Conservation (phyloP, 352 stramenopile genomes). For the Pythium angustatum region DNA sequence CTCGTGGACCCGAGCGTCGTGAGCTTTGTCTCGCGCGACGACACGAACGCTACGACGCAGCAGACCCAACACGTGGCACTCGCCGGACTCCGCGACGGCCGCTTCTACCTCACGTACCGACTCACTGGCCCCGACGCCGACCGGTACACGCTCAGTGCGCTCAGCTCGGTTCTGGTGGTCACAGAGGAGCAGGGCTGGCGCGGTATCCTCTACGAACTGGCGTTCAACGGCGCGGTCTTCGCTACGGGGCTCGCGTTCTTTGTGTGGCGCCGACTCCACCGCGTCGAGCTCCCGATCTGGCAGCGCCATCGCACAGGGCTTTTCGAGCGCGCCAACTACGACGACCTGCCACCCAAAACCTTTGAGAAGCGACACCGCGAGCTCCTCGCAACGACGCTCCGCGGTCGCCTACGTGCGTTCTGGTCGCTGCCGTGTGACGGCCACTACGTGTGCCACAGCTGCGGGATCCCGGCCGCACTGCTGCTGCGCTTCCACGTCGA, state of each 20-base stretch:
- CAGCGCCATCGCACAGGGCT: constrained; percentile 53
- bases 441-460: constrained; percentile 61
- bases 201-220: constrained; percentile 67
- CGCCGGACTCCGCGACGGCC: constrained; percentile 35
- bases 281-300: constrained; percentile 63
- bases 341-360: constrained; percentile 39
- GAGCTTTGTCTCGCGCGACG: constrained; percentile 39
- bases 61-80: constrained; percentile 49
- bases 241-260: constrained; percentile 58
- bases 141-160: constrained; percentile 47
- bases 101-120: constrained; percentile 63
- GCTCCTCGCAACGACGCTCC: constrained; percentile 40
- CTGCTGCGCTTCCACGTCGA: constrained; percentile 68
- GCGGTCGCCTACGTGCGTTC: constrained; percentile 51
- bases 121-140: constrained; percentile 37
- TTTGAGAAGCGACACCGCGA: constrained; percentile 56
- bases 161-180: constrained; percentile 59
- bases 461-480: constrained; percentile 68
- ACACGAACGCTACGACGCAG: constrained; percentile 23
- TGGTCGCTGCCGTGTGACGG: constrained; percentile 44
- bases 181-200: constrained; percentile 56
- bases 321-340: constrained; percentile 79
- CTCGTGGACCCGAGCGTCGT: constrained; percentile 43
- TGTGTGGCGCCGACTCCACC: constrained; percentile 54
- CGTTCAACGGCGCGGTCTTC: constrained; percentile 64